Percentiles rank a stretch among this genome's conserved stretches.
These are phyloP conservation scores for Rhodotorula sp. DNA, from an alignment of 1,284 basidiomycete genomes.

Conservation along the genomic window DNA sequence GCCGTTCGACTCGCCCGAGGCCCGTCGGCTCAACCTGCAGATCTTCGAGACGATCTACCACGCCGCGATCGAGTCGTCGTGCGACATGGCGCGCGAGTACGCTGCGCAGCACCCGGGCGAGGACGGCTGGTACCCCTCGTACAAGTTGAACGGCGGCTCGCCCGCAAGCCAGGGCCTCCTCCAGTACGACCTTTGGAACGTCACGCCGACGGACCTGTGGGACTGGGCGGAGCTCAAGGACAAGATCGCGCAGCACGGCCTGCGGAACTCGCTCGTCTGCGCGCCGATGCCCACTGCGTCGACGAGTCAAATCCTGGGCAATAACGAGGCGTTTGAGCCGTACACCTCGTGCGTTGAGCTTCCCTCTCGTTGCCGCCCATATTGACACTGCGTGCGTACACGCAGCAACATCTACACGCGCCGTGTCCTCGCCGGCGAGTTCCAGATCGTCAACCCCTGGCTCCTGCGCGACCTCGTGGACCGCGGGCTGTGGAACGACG, in stretches of 20 bases:
- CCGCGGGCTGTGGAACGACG: constrained; percentile 92
- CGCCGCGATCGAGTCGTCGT: constrained; percentile 86
- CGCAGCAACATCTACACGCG: constrained; percentile 95
- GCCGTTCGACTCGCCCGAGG: constrained; percentile 90
- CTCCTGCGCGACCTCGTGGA: constrained; percentile 95
- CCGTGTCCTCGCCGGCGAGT: constrained; percentile 98
- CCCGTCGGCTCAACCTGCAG: constrained; percentile 85
- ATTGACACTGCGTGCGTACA: neutral
- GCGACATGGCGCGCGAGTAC: constrained; percentile 69
- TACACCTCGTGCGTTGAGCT: constrained; percentile 73
- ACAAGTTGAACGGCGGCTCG: constrained; percentile 66
- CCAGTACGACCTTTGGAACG: constrained; percentile 95
- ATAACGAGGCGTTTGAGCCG: constrained; percentile 98
- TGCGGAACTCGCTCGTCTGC: constrained; percentile 91
- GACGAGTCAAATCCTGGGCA: constrained; percentile 96
- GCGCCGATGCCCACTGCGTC: constrained; percentile 99
- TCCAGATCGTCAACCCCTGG: constrained; percentile 99
- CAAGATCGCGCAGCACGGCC: constrained; percentile 80
- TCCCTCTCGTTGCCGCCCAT: neutral
- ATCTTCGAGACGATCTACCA: constrained; percentile 99
- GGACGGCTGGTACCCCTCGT: constrained; percentile 88
- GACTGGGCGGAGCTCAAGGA: constrained; percentile 89
- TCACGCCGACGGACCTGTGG: constrained; percentile 90
- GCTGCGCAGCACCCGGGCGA: constrained; percentile 51
- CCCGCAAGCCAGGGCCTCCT: constrained; percentile 86